Percentiles rank a stretch among this genome's conserved stretches.
These are phyloP conservation scores for Clitoria ternatea DNA, from an alignment of 306 rosid species.

Conservation along the genomic window DNA sequence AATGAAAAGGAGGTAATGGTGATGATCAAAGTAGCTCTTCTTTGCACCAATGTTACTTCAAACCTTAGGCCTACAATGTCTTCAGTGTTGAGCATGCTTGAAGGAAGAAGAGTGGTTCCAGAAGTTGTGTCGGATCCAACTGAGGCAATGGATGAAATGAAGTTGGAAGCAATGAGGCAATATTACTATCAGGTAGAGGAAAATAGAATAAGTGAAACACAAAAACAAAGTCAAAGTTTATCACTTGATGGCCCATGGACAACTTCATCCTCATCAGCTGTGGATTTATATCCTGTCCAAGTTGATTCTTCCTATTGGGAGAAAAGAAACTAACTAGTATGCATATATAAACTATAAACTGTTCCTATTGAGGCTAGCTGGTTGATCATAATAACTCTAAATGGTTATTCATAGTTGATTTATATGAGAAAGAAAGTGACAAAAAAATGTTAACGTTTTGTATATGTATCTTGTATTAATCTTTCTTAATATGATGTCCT, in stretches of 20 bases:
- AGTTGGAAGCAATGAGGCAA: not conserved
- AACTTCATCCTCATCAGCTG: not conserved
- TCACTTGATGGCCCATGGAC: not conserved
- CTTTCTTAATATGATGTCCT: too few species aligned
- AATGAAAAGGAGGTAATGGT: slow-evolving; percentile 34
- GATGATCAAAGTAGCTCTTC: slow-evolving; percentile 46
- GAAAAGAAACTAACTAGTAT: not conserved
- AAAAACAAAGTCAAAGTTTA: not conserved
- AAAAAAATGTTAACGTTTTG: too few species aligned
- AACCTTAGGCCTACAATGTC: slow-evolving; percentile 44
- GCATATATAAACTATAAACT: too few species aligned
- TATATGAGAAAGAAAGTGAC: too few species aligned
- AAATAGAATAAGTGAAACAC: not conserved
- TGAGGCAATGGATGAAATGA: slow-evolving; percentile 16
- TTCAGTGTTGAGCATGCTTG: slow-evolving; percentile 28
- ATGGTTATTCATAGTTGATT: too few species aligned
- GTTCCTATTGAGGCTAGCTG: too few species aligned
- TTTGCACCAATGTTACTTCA: slow-evolving; percentile 57
- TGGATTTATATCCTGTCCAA: not conserved
- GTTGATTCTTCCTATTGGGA: slow-evolving; percentile 2
- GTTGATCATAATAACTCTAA: too few species aligned
- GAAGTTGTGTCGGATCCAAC: not conserved
- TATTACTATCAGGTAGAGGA: not conserved
- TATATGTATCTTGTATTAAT: too few species aligned
- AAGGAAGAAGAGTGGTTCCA: not conserved